A percentile compares a stretch with the other conserved stretches of the same genome.
These are phyloP conservation scores for Hippophae gyantsensis DNA, from an alignment of 306 rosid species.

Conservation along the genomic window DNA sequence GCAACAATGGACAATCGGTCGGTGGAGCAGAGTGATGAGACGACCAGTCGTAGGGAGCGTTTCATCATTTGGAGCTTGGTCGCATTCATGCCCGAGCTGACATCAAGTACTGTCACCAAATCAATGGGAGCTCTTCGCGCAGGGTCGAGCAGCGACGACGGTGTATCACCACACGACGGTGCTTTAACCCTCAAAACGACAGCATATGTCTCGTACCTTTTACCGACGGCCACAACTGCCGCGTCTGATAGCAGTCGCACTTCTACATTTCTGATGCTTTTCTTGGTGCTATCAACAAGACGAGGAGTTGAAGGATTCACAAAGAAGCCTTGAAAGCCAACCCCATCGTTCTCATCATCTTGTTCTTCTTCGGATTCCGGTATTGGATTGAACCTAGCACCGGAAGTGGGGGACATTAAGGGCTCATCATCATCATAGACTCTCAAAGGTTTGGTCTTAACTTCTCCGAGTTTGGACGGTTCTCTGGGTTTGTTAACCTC, in stretches of 20 bases:
- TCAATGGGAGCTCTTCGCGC: constrained; percentile 54
- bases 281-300: neutral
- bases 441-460: constrained; percentile 39
- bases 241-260: constrained; percentile 53
- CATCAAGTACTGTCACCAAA: constrained; percentile 64
- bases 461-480: constrained; percentile 22
- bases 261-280: constrained; percentile 27
- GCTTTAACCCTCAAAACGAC: constrained; percentile 59
- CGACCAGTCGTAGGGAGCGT: constrained; percentile 48
- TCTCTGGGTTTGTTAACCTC: constrained; percentile 3
- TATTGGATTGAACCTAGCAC: constrained; percentile 68
- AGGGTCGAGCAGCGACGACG: constrained; percentile 14
- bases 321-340: constrained; percentile 59
- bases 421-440: constrained; percentile 90
- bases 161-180: constrained; percentile 20
- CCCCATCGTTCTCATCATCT: constrained; percentile 27
- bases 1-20: constrained; percentile 88
- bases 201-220: constrained; percentile 54
- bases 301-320: constrained; percentile 15
- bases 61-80: constrained; percentile 57
- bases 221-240: constrained; percentile 60
- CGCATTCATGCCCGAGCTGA: constrained; percentile 38
- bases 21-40: constrained; percentile 50
- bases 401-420: constrained; percentile 54
- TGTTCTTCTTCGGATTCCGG: constrained; percentile 66